phyloP scores from a whole-genome alignment of 176 grass and related monocot genomes.

The Eragrostis nindensis region DNA sequence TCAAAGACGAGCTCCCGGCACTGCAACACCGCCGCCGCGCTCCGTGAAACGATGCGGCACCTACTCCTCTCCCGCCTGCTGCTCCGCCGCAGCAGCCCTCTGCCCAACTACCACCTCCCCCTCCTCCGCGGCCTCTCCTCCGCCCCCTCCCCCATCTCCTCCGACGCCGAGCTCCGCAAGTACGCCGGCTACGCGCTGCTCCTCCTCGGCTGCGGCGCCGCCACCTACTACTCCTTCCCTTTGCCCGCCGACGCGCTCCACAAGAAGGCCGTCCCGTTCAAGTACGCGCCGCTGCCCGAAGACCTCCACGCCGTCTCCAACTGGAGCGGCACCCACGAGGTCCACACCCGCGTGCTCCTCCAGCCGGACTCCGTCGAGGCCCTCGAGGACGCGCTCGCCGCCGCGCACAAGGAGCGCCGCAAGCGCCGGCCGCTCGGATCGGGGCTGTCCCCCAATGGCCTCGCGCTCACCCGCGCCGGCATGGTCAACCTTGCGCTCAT shows the following conservation, averaged over 20 bases:
- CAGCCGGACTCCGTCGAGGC: constrained; percentile 71
- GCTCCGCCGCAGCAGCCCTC: constrained; percentile 29
- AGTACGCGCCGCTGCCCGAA: constrained; percentile 77
- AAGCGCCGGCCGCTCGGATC: constrained; percentile 83
- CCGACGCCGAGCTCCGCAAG: constrained; percentile 12
- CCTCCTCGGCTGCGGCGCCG: constrained; percentile 43
- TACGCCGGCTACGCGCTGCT: constrained; percentile 25
- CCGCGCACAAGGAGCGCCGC: constrained; percentile 61
- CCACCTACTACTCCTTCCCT: constrained; percentile 91
- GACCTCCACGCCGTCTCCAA: constrained; percentile 91
- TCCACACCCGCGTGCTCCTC: constrained; percentile 77
- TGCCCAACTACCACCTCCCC: constrained; percentile 19
- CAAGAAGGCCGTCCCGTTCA: constrained; percentile 84
- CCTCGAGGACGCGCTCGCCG: constrained; percentile 62
- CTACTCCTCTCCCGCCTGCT: constrained; percentile 60
- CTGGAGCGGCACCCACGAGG: constrained; percentile 95
- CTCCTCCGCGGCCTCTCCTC: constrained; percentile 42
- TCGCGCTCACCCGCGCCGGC: constrained; percentile 68
- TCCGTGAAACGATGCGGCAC: constrained; percentile 49
- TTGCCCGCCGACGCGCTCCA: constrained; percentile 66
- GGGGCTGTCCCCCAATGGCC: constrained; percentile 81
- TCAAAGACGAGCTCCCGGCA: neutral
- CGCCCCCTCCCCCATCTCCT: constrained; percentile 28
- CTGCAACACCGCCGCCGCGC: neutral
- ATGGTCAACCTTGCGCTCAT: constrained; percentile 94